Percentiles rank a stretch among this genome's conserved stretches.
phyloP scores from a whole-genome alignment of 1,139 yeast species.

The Zygotorulaspora mrakii region DNA sequence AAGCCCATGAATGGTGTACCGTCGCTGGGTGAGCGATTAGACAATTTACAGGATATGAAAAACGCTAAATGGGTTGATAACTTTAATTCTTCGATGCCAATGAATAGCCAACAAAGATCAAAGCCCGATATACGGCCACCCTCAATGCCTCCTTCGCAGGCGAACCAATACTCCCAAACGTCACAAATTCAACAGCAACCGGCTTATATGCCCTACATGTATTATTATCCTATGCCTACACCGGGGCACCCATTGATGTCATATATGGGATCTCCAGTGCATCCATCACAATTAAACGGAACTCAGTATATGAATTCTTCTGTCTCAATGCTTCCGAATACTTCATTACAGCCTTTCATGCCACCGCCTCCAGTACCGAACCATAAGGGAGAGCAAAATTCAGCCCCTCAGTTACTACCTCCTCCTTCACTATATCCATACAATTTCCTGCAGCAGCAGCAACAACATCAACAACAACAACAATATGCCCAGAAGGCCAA shows the following conservation, averaged over 20 bases:
- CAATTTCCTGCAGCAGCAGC: conserved; percentile 12
- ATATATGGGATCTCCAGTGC: conserved; percentile 25
- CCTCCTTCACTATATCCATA: conserved; percentile 26
- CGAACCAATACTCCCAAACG: conserved; percentile 2
- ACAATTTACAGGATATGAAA: conserved; percentile 29
- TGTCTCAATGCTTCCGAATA: conserved; percentile 22
- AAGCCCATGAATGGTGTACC: conserved; percentile 27
- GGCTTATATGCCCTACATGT: conserved; percentile 26
- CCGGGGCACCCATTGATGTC: conserved; percentile 24
- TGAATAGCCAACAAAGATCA: conserved; percentile 7
- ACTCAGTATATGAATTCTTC: conserved; percentile 19
- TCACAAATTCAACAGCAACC: conserved; percentile 8
- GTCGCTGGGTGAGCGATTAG: conserved; percentile 33
- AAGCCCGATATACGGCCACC: conserved; percentile 3
- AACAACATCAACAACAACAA: conserved; percentile 6
- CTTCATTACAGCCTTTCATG: conserved; percentile 30
- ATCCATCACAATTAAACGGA: conserved; percentile 16
- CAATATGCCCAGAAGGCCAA: conserved; percentile 12
- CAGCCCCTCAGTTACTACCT: conserved; percentile 25
- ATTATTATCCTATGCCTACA: conserved; percentile 26
- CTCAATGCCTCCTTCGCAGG: background rate
- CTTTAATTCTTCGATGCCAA: conserved; percentile 31
- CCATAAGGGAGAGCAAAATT: conserved; percentile 4
- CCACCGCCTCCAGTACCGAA: conserved; percentile 19
- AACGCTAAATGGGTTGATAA: conserved; percentile 34